Conservation (phyloP, 352 stramenopile genomes). For the Phytophthora capsici region DNA sequence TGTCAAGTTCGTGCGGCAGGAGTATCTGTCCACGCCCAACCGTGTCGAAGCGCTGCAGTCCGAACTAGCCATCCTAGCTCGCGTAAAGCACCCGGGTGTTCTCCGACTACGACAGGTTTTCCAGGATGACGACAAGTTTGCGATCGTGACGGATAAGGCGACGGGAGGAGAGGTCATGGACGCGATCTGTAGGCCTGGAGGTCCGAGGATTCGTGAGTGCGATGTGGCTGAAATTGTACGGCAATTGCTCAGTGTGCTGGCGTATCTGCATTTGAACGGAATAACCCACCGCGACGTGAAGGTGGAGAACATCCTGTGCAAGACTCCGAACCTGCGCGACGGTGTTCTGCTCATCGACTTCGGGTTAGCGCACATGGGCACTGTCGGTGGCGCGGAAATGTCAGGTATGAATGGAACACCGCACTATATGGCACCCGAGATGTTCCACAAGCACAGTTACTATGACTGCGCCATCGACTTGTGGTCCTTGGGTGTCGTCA, state of each 20-base stretch:
- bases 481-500: slow-evolving; percentile 80
- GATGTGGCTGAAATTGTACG: slow-evolving; percentile 70
- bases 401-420: slow-evolving; percentile 83
- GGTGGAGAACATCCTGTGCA: slow-evolving; percentile 85
- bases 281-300: slow-evolving; percentile 89
- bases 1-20: slow-evolving; percentile 69
- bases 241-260: slow-evolving; percentile 71
- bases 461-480: slow-evolving; percentile 80
- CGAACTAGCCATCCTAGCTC: slow-evolving; percentile 68
- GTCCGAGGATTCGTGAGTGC: slow-evolving; percentile 51
- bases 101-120: slow-evolving; percentile 73
- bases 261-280: slow-evolving; percentile 69
- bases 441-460: slow-evolving; percentile 62
- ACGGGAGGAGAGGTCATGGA: slow-evolving; percentile 69
- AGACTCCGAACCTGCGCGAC: slow-evolving; percentile 43
- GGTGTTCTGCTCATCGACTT: slow-evolving; percentile 85
- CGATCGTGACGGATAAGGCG: slow-evolving; percentile 74
- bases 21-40: slow-evolving; percentile 75
- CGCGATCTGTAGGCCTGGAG: slow-evolving; percentile 42
- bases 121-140: slow-evolving; percentile 66
- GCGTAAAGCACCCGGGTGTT: slow-evolving; percentile 61
- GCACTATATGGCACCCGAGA: slow-evolving; percentile 88
- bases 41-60: slow-evolving; percentile 68
- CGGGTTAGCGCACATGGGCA: slow-evolving; percentile 70
- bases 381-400: slow-evolving; percentile 51